Percentiles rank a stretch among this genome's conserved stretches.
phyloP scores from a whole-genome alignment of 2,329 filamentous ascomycete genomes.

The Colletotrichum spaethianum region DNA sequence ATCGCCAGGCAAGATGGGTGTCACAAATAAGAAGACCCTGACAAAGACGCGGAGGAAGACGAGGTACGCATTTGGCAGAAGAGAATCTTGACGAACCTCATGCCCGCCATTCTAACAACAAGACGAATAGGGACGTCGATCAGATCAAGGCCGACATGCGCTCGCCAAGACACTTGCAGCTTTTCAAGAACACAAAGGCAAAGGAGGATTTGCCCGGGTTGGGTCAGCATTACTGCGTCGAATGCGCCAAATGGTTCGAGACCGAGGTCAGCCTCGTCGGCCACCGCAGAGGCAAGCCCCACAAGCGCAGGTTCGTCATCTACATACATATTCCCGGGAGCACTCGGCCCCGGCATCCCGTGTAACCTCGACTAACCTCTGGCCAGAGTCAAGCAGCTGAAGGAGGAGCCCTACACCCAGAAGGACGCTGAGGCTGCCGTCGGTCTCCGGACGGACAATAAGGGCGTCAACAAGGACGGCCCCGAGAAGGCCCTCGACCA shows the following conservation, averaged over 20 bases:
- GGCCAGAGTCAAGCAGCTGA: slow-evolving; percentile 81
- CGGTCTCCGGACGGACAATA: slow-evolving; percentile 80
- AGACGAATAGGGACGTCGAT: slow-evolving; percentile 83
- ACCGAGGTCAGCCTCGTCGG: slow-evolving; percentile 80
- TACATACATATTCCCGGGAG: not conserved
- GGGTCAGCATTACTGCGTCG: slow-evolving; percentile 88
- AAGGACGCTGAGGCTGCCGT: slow-evolving; percentile 87
- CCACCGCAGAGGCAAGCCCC: slow-evolving; percentile 90
- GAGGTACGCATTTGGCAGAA: slow-evolving; percentile 62
- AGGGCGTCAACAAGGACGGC: slow-evolving; percentile 49
- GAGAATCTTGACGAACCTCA: not conserved
- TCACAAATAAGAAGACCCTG: slow-evolving; percentile 75
- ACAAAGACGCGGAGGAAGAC: slow-evolving; percentile 82
- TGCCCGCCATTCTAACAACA: slow-evolving; percentile 3
- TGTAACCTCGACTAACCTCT: slow-evolving; percentile 13
- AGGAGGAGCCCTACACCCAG: slow-evolving; percentile 88
- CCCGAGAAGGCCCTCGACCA: slow-evolving; percentile 45
- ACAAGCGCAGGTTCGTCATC: slow-evolving; percentile 82
- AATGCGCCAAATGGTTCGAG: slow-evolving; percentile 98
- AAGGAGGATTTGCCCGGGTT: slow-evolving; percentile 90
- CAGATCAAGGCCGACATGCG: slow-evolving; percentile 89
- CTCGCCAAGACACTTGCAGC: slow-evolving; percentile 83
- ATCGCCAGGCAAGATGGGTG: slow-evolving; percentile 70
- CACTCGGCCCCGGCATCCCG: not conserved
- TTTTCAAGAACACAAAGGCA: slow-evolving; percentile 84